These are phyloP conservation scores for Paracorniculantispora psalliotae DNA, from an alignment of 2,329 filamentous ascomycete species.

Conservation along the genomic window DNA sequence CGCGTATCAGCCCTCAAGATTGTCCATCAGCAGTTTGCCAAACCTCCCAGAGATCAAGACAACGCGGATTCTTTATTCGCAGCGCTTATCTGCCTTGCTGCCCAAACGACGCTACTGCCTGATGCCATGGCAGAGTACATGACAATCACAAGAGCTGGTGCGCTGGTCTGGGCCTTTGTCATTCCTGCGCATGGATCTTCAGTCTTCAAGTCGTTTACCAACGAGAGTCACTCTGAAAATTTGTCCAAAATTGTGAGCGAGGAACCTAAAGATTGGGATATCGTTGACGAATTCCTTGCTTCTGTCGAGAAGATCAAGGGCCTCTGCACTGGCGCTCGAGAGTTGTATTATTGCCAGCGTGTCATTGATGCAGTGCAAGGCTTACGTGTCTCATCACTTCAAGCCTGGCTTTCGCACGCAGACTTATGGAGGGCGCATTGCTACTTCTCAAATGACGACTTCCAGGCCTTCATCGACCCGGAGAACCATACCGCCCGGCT, in stretches of 20 bases:
- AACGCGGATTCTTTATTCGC: slow-evolving; percentile 34
- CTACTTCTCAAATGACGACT: slow-evolving; percentile 25
- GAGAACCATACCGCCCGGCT: slow-evolving; percentile 29
- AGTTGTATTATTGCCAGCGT: slow-evolving; percentile 18
- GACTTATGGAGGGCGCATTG: slow-evolving; percentile 19
- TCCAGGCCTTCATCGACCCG: slow-evolving; percentile 25
- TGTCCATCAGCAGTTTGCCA: slow-evolving; percentile 28
- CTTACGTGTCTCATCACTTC: slow-evolving; percentile 16
- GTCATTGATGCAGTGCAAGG: slow-evolving; percentile 17
- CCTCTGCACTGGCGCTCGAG: slow-evolving; percentile 17
- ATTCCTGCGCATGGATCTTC: slow-evolving; percentile 20
- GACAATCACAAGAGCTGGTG: slow-evolving; percentile 28
- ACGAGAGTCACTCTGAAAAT: slow-evolving; percentile 24
- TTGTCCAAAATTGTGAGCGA: slow-evolving; percentile 21
- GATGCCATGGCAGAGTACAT: slow-evolving; percentile 36
- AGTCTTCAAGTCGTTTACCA: slow-evolving; percentile 21
- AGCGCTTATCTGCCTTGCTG: slow-evolving; percentile 29
- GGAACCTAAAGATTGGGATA: slow-evolving; percentile 19
- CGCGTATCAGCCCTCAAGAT: slow-evolving; percentile 30
- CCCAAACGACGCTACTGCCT: slow-evolving; percentile 32
- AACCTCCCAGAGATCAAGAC: slow-evolving; percentile 21
- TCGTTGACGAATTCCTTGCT: slow-evolving; percentile 18
- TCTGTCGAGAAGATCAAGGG: slow-evolving; percentile 18
- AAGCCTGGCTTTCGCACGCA: slow-evolving; percentile 21
- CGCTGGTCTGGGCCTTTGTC: slow-evolving; percentile 20